Conservation (phyloP, 75 land plant species). For the Adiantum capillusveneris region DNA sequence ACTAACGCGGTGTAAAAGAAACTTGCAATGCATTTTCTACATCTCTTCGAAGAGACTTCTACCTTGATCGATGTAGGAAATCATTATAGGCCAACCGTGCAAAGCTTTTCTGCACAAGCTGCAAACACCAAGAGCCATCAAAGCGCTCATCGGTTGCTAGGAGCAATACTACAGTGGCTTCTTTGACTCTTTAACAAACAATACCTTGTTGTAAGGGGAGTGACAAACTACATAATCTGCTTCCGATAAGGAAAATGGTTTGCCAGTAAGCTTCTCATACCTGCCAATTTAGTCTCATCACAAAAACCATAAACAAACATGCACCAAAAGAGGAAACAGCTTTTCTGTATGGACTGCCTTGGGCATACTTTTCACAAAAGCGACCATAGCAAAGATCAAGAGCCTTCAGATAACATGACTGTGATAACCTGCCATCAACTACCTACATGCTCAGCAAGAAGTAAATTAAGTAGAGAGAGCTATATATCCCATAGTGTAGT, state of each 20-base stretch:
- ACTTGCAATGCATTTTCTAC: too few species aligned
- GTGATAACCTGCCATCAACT: slow-evolving; percentile 95
- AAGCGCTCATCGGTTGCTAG: too few species aligned
- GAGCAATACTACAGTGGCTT: too few species aligned
- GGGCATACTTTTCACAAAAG: slow-evolving; percentile 73
- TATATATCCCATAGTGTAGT: too few species aligned
- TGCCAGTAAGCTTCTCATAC: slow-evolving; percentile 72
- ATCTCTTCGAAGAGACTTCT: too few species aligned
- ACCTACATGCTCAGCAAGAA: slow-evolving; percentile 36
- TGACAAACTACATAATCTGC: slow-evolving; percentile 82
- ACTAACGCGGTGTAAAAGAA: too few species aligned
- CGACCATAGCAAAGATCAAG: slow-evolving; percentile 81
- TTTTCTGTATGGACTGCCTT: too few species aligned
- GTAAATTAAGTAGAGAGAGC: neutral
- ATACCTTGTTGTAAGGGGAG: slow-evolving; percentile 97
- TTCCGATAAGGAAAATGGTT: slow-evolving; percentile 63
- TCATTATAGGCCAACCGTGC: slow-evolving; percentile 61
- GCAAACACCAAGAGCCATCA: slow-evolving; percentile 9
- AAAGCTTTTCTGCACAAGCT: slow-evolving; percentile 99
- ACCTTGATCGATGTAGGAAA: slow-evolving; percentile 65
- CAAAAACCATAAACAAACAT: too few species aligned
- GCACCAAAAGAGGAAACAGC: too few species aligned
- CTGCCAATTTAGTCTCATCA: too few species aligned
- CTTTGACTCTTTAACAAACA: too few species aligned
- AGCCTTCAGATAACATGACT: slow-evolving; percentile 94